These are phyloP conservation scores for Suillus fuscotomentosus DNA, from an alignment of 768 basidiomycete species.

Conservation along the genomic window DNA sequence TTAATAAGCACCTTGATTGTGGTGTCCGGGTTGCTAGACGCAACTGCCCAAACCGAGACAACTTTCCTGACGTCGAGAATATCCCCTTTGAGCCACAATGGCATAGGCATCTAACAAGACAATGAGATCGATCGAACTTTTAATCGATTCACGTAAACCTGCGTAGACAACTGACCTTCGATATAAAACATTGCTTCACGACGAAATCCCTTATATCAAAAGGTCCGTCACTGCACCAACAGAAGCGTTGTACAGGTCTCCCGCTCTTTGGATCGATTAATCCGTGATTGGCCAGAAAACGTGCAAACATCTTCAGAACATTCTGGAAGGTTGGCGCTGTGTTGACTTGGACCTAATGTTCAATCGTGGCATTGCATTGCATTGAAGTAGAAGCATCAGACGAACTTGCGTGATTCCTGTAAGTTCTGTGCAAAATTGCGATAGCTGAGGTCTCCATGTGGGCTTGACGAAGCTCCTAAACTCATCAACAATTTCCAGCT, in stretches of 20 bases:
- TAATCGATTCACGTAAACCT: slow-evolving; percentile 5
- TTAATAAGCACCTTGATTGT: slow-evolving; percentile 17
- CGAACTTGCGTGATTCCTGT: slow-evolving; percentile 93
- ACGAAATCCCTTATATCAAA: slow-evolving; percentile 84
- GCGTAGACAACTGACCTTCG: slow-evolving; percentile 48
- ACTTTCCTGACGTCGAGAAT: slow-evolving; percentile 70
- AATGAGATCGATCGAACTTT: background rate
- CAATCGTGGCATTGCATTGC: slow-evolving; percentile 4
- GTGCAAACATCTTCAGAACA: slow-evolving; percentile 59
- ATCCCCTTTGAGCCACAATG: slow-evolving; percentile 71
- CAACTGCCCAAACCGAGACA: slow-evolving; percentile 45
- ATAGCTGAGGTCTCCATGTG: slow-evolving; percentile 79
- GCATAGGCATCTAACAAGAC: slow-evolving; percentile 55
- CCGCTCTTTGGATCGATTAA: slow-evolving; percentile 62
- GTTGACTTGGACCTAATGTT: slow-evolving; percentile 75
- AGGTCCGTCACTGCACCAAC: slow-evolving; percentile 85
- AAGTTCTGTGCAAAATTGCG: slow-evolving; percentile 79
- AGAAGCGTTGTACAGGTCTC: slow-evolving; percentile 58
- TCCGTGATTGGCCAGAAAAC: slow-evolving; percentile 69
- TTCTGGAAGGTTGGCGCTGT: slow-evolving; percentile 71
- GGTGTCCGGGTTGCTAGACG: slow-evolving; percentile 9
- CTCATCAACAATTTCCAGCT: slow-evolving; percentile 71
- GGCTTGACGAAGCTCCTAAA: slow-evolving; percentile 89
- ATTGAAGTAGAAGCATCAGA: slow-evolving; percentile 15
- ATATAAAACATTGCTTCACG: slow-evolving; percentile 88